A percentile compares a stretch with the other conserved stretches of the same genome.
phyloP scores from a whole-genome alignment of 129 eudicot species.

The Chrysanthemum lavandulifolium region DNA sequence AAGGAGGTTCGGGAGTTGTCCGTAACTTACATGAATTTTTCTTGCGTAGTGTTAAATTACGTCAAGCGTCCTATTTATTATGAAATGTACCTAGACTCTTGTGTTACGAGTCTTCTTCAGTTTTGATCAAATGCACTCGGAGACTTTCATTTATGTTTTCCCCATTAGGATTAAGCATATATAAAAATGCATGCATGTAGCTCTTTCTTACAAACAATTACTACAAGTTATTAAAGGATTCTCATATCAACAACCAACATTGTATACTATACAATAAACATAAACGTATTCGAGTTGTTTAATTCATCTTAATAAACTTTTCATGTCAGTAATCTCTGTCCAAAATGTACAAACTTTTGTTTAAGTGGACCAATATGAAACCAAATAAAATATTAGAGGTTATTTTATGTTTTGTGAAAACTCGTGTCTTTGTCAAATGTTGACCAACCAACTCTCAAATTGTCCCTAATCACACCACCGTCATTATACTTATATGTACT shows the following conservation, averaged over 20 bases:
- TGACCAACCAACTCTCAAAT: slow-evolving; percentile 15
- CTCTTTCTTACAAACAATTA: neutral
- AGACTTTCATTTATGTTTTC: too few relatives aligned
- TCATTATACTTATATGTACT: slow-evolving; percentile 17
- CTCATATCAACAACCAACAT: neutral
- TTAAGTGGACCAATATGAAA: slow-evolving; percentile 19
- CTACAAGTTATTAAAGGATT: neutral
- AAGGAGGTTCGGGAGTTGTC: too few relatives aligned
- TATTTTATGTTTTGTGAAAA: slow-evolving; percentile 19
- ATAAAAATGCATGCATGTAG: too few relatives aligned
- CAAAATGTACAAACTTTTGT: neutral
- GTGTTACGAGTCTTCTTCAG: too few relatives aligned
- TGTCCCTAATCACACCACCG: slow-evolving; percentile 16
- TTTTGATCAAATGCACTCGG: too few relatives aligned
- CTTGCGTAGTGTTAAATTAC: too few relatives aligned
- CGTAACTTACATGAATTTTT: too few relatives aligned
- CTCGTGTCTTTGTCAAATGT: slow-evolving; percentile 30
- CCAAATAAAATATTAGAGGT: slow-evolving; percentile 9
- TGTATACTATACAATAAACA: neutral
- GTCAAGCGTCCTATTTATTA: too few relatives aligned
- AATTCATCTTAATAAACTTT: too few relatives aligned
- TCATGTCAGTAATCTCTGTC: neutral
- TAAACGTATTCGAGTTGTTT: too few relatives aligned
- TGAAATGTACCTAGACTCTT: too few relatives aligned
- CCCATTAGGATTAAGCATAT: too few relatives aligned